Base-by-base conservation (phyloP, 1,139 yeast species). In the Suhomyces chickasaworum region DNA sequence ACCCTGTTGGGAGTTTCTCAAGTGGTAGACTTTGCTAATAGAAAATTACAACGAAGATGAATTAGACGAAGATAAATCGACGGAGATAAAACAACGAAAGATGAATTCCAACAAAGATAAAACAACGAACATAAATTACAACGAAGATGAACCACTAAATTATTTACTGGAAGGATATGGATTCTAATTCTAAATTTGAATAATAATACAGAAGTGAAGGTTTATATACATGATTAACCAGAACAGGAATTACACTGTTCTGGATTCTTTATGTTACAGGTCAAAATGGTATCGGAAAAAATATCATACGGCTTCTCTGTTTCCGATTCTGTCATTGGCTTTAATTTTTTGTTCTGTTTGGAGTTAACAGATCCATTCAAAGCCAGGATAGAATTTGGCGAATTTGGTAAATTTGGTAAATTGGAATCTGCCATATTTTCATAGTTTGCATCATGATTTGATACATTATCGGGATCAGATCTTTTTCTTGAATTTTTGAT, bases 1-100 rank as follows among this genome's bases (percentile, higher is more conserved):
- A 86, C 95, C 0, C 80, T 80, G 47, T 97, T 87, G 50, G 97
- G 97, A n/a, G 86, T 88, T 61, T 72, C 82, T 10, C 97, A 90
- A 63, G 88, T 91, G 20, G 83, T 89, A 9, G 96, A 89, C 47
- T 91, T 81, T 65, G 95, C 96, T 1, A 85, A 84, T 57, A 77
- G 96, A 53, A 79, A 78, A 46, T 61, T 75, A 30, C 50, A 52
- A 29, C 54, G 57, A 44, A 53, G 50, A 37, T 46, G 49, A 16
- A 12, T 20, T 39, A 30, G 22, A 7, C 22, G 7, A 20, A 20
- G n/a, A n/a, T n/a, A n/a, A n/a, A n/a, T n/a, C n/a, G n/a, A n/a
- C n/a, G n/a, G n/a, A n/a, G n/a, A n/a, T n/a, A n/a, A n/a, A n/a
- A n/a, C n/a, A n/a, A n/a, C n/a, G n/a, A n/a, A n/a, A n/a, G n/a